Evolutionary conservation across 2,329 filamentous ascomycete species (phyloP).

Genomic region (Lachnellula suecica): DNA sequence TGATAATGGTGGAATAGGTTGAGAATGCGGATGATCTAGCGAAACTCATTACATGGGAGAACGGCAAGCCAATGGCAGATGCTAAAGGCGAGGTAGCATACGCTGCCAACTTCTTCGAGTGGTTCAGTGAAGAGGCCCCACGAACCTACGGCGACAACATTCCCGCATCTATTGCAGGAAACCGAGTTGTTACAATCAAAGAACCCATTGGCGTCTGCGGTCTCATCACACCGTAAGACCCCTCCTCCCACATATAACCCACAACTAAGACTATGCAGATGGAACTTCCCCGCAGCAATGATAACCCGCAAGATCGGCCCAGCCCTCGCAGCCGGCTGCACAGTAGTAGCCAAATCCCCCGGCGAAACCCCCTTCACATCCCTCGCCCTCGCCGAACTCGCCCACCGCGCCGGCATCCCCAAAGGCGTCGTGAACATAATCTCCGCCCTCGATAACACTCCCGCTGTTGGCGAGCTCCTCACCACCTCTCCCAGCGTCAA

Average conservation of each 20-base stretch:
- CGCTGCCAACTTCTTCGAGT: conserved; percentile 74
- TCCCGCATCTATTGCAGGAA: conserved; percentile 65
- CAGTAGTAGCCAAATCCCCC: conserved; percentile 87
- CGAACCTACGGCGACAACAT: conserved; percentile 74
- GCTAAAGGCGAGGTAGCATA: conserved; percentile 72
- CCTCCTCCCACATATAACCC: neutral
- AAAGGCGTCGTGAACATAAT: conserved; percentile 89
- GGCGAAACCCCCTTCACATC: conserved; percentile 91
- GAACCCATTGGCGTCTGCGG: conserved; percentile 84
- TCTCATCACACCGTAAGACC: conserved; percentile 66
- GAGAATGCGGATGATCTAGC: conserved; percentile 80
- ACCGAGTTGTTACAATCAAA: conserved; percentile 75
- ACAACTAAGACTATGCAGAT: conserved; percentile 40
- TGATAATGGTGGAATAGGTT: conserved; percentile 21
- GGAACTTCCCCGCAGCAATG: conserved; percentile 85
- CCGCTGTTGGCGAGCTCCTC: conserved; percentile 72
- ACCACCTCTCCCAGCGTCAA: conserved; percentile 75
- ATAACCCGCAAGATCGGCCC: conserved; percentile 70
- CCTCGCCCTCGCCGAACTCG: conserved; percentile 83
- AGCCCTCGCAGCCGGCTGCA: conserved; percentile 90
- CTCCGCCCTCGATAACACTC: conserved; percentile 76
- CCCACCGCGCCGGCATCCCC: conserved; percentile 82
- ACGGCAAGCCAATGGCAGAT: conserved; percentile 79
- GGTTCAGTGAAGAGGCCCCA: conserved; percentile 80
- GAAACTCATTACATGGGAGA: conserved; percentile 84